phyloP scores from a whole-genome alignment of 108 stramenopile genomes.

The Mayamaea pseudoterrestris region DNA sequence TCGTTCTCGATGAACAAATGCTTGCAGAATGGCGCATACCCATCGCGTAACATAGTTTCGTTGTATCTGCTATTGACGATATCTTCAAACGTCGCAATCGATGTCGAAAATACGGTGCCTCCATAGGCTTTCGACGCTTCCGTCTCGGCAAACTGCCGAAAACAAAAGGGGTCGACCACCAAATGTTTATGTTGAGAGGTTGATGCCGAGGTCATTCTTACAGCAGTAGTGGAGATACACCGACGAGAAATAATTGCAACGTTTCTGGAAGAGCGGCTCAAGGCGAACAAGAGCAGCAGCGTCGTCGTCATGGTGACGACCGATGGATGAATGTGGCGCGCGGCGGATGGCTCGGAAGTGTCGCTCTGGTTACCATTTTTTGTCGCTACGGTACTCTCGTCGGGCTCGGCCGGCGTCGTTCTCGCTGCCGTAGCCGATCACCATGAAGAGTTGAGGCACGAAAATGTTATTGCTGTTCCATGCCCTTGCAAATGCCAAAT shows the following conservation, averaged over 20 bases:
- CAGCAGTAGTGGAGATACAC: background rate
- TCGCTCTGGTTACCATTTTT: too few relatives aligned
- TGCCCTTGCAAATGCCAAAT: too few relatives aligned
- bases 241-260: background rate
- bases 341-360: too few relatives aligned
- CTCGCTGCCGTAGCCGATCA: too few relatives aligned
- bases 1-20: slow-evolving; percentile 90
- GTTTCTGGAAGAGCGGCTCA: background rate
- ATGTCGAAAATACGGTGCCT: slow-evolving; percentile 50
- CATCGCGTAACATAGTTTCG: slow-evolving; percentile 48
- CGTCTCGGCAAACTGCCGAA: slow-evolving; percentile 62
- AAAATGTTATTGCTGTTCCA: too few relatives aligned
- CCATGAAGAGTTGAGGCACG: too few relatives aligned
- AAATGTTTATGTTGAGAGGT: slow-evolving; percentile 11
- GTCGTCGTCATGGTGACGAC: slow-evolving; percentile 1
- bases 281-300: slow-evolving; percentile 2
- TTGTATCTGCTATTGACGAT: slow-evolving; percentile 63
- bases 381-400: too few relatives aligned
- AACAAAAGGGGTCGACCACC: slow-evolving; percentile 82
- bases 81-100: slow-evolving; percentile 57
- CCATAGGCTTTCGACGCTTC: slow-evolving; percentile 35
- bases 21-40: slow-evolving; percentile 99
- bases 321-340: background rate
- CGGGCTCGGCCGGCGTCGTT: too few relatives aligned
- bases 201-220: background rate